Conservation (phyloP, 2,329 filamentous ascomycete species). For the Fonsecaea erecta region DNA sequence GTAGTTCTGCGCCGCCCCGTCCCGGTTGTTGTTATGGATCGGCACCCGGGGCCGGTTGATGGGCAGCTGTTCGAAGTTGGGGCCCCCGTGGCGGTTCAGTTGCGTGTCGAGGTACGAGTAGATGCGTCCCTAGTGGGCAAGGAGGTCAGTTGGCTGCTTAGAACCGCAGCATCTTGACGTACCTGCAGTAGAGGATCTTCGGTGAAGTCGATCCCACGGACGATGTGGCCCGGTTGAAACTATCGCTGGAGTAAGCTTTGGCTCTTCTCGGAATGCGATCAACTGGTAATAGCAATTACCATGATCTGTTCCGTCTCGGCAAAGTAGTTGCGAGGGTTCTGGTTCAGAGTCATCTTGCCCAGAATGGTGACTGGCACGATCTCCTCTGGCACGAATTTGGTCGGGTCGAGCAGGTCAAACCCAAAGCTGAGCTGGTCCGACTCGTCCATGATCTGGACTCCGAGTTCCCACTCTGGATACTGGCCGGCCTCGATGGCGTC, state of each 20-base stretch:
- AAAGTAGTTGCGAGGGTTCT: constrained; percentile 9
- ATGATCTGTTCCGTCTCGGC: constrained; percentile 13
- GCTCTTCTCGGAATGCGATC: not conserved
- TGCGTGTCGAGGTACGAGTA: constrained; percentile 8
- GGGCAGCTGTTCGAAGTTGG: constrained; percentile 9
- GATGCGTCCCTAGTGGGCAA: not conserved
- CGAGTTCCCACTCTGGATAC: constrained; percentile 10
- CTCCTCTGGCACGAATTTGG: constrained; percentile 10
- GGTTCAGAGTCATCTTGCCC: constrained; percentile 11
- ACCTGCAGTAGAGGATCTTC: constrained; percentile 9
- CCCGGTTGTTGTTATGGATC: constrained; percentile 15
- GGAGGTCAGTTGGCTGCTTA: not conserved
- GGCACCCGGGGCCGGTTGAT: constrained; percentile 7
- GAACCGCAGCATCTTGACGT: not conserved
- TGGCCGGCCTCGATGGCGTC: constrained; percentile 6
- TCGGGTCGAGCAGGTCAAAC: constrained; percentile 10
- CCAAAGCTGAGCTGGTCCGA: not conserved
- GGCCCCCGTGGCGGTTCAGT: constrained; percentile 6
- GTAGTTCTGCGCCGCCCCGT: constrained; percentile 5
- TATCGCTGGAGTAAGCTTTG: not conserved
- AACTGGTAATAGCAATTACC: not conserved
- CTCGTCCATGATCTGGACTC: constrained; percentile 9
- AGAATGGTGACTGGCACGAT: constrained; percentile 4
- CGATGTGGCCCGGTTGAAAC: constrained; percentile 11
- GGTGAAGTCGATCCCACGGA: constrained; percentile 9